These are phyloP conservation scores for Trichomonas tenax DNA, from an alignment of 208 protist genomes.

Conservation along the genomic window DNA sequence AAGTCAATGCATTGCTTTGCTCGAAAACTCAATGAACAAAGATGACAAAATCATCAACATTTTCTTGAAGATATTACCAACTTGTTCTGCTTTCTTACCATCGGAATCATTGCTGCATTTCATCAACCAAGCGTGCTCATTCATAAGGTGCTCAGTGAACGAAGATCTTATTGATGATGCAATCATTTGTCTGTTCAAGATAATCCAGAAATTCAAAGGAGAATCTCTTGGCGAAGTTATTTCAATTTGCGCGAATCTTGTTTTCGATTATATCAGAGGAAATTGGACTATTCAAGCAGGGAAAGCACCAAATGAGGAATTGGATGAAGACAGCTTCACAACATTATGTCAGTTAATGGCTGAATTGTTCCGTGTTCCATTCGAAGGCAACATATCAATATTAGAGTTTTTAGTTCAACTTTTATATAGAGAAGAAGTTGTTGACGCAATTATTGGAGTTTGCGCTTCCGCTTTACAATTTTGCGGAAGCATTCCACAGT, in stretches of 20 bases:
- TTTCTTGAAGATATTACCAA: background rate
- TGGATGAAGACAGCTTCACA: background rate
- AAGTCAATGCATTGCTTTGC: background rate
- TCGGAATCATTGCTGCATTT: background rate
- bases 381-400: background rate
- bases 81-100: background rate
- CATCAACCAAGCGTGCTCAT: background rate
- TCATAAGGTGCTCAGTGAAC: background rate
- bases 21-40: background rate
- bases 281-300: background rate
- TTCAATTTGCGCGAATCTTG: background rate
- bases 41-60: background rate
- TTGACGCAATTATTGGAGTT: background rate
- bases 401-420: background rate
- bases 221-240: background rate
- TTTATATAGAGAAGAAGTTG: background rate
- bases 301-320: background rate
- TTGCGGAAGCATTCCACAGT: background rate
- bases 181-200: background rate
- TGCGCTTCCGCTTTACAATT: background rate
- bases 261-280: background rate
- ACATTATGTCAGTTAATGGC: background rate
- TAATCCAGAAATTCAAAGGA: background rate
- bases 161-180: background rate
- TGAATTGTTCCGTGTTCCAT: background rate